A percentile compares a stretch with the other conserved stretches of the same genome.
Evolutionary conservation across 352 stramenopile species (phyloP).

Genomic region (Phytophthora agathidicida): DNA sequence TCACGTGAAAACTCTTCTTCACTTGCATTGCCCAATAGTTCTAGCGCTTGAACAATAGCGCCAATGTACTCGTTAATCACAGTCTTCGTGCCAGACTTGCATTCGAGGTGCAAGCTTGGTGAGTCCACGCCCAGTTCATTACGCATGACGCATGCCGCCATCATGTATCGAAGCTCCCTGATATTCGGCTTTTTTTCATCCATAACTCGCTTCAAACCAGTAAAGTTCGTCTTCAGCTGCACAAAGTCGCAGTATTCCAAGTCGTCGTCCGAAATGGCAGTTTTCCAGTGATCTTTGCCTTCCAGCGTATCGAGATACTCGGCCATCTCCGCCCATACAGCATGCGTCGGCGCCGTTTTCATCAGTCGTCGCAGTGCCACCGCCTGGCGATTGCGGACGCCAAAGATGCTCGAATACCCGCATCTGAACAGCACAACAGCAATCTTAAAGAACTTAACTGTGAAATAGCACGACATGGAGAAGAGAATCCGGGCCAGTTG

Average conservation of each 20-base stretch:
- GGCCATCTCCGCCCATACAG: constrained; percentile 67
- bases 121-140: constrained; percentile 71
- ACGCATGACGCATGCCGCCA: constrained; percentile 68
- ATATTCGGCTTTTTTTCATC: constrained; percentile 39
- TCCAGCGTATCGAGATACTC: constrained; percentile 66
- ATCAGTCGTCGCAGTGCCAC: constrained; percentile 59
- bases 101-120: constrained; percentile 58
- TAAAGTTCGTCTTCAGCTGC: constrained; percentile 50
- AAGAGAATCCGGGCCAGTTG: constrained; percentile 65
- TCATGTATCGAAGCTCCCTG: constrained; percentile 64
- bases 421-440: constrained; percentile 31
- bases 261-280: constrained; percentile 47
- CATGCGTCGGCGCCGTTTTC: constrained; percentile 53
- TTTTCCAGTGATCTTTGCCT: constrained; percentile 67
- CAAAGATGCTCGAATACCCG: constrained; percentile 42
- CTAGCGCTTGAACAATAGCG: constrained; percentile 49
- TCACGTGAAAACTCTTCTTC: constrained; percentile 27
- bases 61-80: constrained; percentile 62
- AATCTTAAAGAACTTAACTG: constrained; percentile 63
- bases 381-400: constrained; percentile 57
- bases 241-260: constrained; percentile 70
- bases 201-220: constrained; percentile 36
- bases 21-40: constrained; percentile 40
- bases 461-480: constrained; percentile 59
- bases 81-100: constrained; percentile 67